A percentile compares a stretch with the other conserved stretches of the same genome.
Evolutionary conservation across 1,284 basidiomycete species (phyloP).

Genomic region (Quambalaria eucalypti): DNA sequence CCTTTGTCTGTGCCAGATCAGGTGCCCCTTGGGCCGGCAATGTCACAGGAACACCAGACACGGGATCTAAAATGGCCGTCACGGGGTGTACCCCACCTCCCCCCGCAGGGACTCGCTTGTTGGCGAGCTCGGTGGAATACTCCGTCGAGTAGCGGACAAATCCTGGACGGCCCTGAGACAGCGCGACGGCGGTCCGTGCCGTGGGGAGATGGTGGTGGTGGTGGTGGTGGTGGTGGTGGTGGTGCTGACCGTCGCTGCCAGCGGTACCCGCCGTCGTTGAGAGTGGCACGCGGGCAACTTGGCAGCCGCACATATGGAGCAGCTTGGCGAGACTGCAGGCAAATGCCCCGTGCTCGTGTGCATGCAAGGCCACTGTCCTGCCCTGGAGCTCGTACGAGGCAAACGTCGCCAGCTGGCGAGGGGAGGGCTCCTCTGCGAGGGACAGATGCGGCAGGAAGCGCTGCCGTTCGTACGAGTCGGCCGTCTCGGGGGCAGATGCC

Average conservation of each 20-base stretch:
- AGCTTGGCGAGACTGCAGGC: conserved; percentile 12
- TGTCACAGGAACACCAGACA: conserved; percentile 24
- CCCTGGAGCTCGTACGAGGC: conserved; percentile 15
- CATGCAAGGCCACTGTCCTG: conserved; percentile 25
- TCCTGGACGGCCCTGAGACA: conserved; percentile 17
- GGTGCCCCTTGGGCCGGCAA: neutral
- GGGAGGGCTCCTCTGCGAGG: conserved; percentile 8
- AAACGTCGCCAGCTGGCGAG: conserved; percentile 2
- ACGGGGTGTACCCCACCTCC: too few relatives aligned
- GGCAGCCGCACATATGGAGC: conserved; percentile 14
- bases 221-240: too few relatives aligned
- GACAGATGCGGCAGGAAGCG: conserved; percentile 4
- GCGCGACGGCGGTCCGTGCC: conserved; percentile 22
- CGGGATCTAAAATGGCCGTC: conserved; percentile 29
- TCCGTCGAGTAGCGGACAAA: conserved; percentile 30
- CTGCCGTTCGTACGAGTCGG: conserved; percentile 3
- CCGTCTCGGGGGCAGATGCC: conserved; percentile 1
- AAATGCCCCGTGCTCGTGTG: conserved; percentile 13
- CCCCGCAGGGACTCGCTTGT: conserved; percentile 1
- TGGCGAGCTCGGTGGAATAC: conserved; percentile 8
- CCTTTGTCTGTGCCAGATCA: neutral
- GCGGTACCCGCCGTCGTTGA: neutral
- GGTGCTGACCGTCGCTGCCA: conserved; percentile 4
- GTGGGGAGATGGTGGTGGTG: conserved; percentile 13
- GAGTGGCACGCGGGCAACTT: conserved; percentile 17